Percentiles rank a stretch among this genome's conserved stretches.
These are phyloP conservation scores for Parmelia sp. DNA, from an alignment of 495 filamentous ascomycete genomes.

Conservation along the genomic window DNA sequence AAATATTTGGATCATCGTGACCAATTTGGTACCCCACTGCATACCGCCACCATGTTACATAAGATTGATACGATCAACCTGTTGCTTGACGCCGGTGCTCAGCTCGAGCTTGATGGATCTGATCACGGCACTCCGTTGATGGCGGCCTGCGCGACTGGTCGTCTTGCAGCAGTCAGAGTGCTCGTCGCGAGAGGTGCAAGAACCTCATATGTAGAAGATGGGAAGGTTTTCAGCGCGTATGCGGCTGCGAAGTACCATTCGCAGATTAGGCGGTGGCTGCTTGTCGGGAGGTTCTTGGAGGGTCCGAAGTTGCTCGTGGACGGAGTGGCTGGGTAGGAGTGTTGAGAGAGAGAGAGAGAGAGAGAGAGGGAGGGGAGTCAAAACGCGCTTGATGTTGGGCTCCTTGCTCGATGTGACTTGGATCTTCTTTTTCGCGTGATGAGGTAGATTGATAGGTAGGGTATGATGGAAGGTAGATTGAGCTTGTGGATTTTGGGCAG, in stretches of 20 bases:
- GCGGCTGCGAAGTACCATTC: constrained; percentile 13
- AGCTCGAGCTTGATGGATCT: constrained; percentile 18
- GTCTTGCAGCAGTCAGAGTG: constrained; percentile 11
- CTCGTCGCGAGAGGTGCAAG: constrained; percentile 21
- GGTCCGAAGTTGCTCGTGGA: constrained; percentile 5
- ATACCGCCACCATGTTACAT: background rate
- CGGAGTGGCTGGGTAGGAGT: no score
- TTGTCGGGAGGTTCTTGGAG: constrained; percentile 20
- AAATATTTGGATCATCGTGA: background rate
- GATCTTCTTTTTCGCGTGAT: no score
- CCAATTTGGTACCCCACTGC: constrained; percentile 1
- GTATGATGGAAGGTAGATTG: no score
- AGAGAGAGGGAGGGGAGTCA: no score
- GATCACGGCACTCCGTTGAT: constrained; percentile 23
- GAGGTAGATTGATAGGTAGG: no score
- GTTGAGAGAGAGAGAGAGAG: no score
- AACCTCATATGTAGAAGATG: constrained; percentile 14
- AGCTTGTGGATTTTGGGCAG: no score
- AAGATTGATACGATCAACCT: background rate
- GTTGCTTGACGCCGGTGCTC: constrained; percentile 18
- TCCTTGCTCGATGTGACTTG: no score
- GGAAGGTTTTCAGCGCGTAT: constrained; percentile 11
- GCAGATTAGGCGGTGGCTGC: constrained; percentile 16
- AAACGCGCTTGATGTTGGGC: no score
- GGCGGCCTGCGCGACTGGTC: constrained; percentile 21